Evolutionary conservation across 2,329 filamentous ascomycete species (phyloP).

Genomic region (Exophiala sideris): DNA sequence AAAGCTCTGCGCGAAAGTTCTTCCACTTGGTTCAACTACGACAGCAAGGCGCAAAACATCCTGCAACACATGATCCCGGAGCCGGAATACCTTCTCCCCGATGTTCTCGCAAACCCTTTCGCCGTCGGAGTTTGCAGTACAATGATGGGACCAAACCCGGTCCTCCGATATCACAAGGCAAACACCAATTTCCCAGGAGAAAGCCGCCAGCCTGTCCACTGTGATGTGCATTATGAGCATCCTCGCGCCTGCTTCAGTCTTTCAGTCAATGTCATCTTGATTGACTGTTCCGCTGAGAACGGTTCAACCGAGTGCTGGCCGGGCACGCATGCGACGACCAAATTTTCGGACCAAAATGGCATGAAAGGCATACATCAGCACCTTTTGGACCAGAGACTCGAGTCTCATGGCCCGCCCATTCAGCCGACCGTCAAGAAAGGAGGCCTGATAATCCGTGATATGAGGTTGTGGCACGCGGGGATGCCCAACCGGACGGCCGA

Average conservation of each 20-base stretch:
- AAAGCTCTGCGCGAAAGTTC: slow-evolving; percentile 30
- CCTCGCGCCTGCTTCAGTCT: slow-evolving; percentile 44
- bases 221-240: slow-evolving; percentile 46
- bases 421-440: slow-evolving; percentile 47
- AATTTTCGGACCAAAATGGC: slow-evolving; percentile 28
- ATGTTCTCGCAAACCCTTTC: slow-evolving; percentile 36
- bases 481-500: slow-evolving; percentile 54
- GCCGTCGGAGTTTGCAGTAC: slow-evolving; percentile 32
- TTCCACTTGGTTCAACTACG: slow-evolving; percentile 31
- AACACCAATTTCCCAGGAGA: slow-evolving; percentile 36
- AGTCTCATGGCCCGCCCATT: slow-evolving; percentile 33
- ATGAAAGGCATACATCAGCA: slow-evolving; percentile 32
- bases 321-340: slow-evolving; percentile 45
- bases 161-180: slow-evolving; percentile 32
- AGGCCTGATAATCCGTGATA: slow-evolving; percentile 56
- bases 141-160: slow-evolving; percentile 38
- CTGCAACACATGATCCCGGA: slow-evolving; percentile 31
- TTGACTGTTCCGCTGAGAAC: slow-evolving; percentile 44
- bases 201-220: slow-evolving; percentile 41
- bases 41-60: slow-evolving; percentile 37
- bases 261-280: slow-evolving; percentile 46
- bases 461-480: slow-evolving; percentile 62
- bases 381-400: slow-evolving; percentile 33
- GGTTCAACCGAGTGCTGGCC: slow-evolving; percentile 52
- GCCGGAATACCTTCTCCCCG: slow-evolving; percentile 13